Evolutionary conservation across 225 moss, liverwort and hornwort genomes (phyloP).

Genomic region (Anthoceros angustus): DNA sequence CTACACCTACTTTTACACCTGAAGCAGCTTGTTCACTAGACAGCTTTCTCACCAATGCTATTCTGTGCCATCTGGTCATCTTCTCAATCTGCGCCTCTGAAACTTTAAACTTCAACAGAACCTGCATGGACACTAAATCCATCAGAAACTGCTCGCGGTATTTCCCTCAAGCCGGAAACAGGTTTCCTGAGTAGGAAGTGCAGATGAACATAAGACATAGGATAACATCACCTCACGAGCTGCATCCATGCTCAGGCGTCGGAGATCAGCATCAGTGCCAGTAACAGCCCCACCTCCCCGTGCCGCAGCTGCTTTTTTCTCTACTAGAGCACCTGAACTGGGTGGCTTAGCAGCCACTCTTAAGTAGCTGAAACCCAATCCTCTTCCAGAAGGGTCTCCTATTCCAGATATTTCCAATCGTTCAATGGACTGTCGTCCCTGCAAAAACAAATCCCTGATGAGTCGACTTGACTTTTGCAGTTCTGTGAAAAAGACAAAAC

Average conservation of each 20-base stretch:
- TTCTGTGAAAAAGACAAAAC: conserved; percentile 1
- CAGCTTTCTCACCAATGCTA: conserved; percentile 94
- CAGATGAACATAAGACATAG: not conserved
- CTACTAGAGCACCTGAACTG: conserved; percentile 88
- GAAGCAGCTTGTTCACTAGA: conserved; percentile 99
- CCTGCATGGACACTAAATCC: conserved; percentile 17
- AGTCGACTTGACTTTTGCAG: not conserved
- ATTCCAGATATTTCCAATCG: conserved; percentile 94
- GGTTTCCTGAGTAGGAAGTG: too few species aligned
- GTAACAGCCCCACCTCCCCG: conserved; percentile 99
- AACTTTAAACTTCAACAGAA: conserved; percentile 85
- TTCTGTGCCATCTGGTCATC: conserved; percentile 94
- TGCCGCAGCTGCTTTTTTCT: conserved; percentile 98
- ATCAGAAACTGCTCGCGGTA: too few species aligned
- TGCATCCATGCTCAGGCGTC: conserved; percentile 98
- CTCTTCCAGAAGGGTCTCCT: conserved; percentile 97
- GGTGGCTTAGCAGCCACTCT: conserved; percentile 92
- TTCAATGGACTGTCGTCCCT: conserved; percentile 92
- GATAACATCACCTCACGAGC: conserved; percentile 61
- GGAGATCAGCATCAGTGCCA: conserved; percentile 97
- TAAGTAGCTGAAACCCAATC: conserved; percentile 91
- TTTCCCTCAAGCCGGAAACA: too few species aligned
- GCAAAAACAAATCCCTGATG: conserved; percentile 1
- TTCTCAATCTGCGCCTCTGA: conserved; percentile 74
- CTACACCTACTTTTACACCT: conserved; percentile 86